These are phyloP conservation scores for Helotiales sp. DNA, from an alignment of 2,329 filamentous ascomycete genomes.

Conservation along the genomic window DNA sequence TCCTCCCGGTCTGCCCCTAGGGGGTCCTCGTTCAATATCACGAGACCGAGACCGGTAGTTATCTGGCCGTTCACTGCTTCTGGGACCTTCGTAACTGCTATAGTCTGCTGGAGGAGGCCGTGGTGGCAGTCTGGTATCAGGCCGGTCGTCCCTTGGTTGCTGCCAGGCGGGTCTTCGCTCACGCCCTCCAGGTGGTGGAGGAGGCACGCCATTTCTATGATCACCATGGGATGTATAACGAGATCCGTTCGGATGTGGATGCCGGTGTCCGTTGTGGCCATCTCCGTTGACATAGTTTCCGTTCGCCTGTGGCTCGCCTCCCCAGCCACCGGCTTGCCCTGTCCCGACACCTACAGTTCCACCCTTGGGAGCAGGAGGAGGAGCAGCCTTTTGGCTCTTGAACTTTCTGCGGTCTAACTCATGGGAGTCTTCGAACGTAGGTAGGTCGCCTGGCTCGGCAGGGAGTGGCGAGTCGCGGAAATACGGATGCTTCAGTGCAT, in stretches of 20 bases:
- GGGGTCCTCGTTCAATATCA: slow-evolving; percentile 32
- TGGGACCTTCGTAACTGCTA: slow-evolving; percentile 27
- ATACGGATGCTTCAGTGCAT: slow-evolving; percentile 89
- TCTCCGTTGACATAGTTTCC: slow-evolving; percentile 27
- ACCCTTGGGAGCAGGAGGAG: slow-evolving; percentile 88
- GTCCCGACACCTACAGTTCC: slow-evolving; percentile 78
- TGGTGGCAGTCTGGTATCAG: slow-evolving; percentile 33
- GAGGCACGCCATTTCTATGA: slow-evolving; percentile 31
- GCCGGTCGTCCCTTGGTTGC: slow-evolving; percentile 28
- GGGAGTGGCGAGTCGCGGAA: slow-evolving; percentile 80
- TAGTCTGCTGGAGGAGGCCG: slow-evolving; percentile 32
- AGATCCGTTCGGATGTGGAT: slow-evolving; percentile 32
- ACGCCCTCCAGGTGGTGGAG: slow-evolving; percentile 25
- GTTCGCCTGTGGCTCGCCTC: slow-evolving; percentile 27
- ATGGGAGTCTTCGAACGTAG: slow-evolving; percentile 89
- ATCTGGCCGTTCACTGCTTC: slow-evolving; percentile 37
- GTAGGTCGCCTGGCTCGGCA: slow-evolving; percentile 81
- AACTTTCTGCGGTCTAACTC: slow-evolving; percentile 94
- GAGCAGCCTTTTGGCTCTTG: slow-evolving; percentile 77
- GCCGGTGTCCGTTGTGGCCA: slow-evolving; percentile 28
- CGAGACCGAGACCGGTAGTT: slow-evolving; percentile 43
- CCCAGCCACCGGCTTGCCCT: slow-evolving; percentile 44
- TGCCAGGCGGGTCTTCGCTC: slow-evolving; percentile 36
- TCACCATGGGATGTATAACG: slow-evolving; percentile 29
- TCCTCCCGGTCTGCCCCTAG: slow-evolving; percentile 26